Percentiles rank a stretch among this genome's conserved stretches.
Conservation (phyloP, 106 monocot genomes). For the Agapanthus africanus region DNA sequence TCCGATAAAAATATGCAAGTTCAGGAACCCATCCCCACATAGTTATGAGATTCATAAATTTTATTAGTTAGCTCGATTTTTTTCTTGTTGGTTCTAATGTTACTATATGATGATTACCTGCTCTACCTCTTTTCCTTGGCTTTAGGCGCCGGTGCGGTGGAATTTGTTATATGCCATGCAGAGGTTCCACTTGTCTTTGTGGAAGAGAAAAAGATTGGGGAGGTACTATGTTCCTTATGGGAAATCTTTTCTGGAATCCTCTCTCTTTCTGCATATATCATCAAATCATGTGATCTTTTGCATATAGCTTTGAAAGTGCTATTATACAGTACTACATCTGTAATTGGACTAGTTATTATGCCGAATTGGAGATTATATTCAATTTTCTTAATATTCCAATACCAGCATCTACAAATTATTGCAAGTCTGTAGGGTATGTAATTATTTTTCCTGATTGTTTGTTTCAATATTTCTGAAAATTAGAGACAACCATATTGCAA, state of each 20-base stretch:
- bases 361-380: neutral
- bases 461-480: neutral
- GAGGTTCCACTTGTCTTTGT: conserved; percentile 76
- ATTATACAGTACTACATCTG: too few relatives aligned
- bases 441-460: neutral
- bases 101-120: neutral
- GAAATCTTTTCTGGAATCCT: too few relatives aligned
- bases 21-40: neutral
- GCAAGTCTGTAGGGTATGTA: neutral
- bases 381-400: too few relatives aligned
- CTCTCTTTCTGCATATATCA: neutral
- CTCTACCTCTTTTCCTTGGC: conserved; percentile 1
- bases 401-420: too few relatives aligned
- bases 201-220: conserved; percentile 73
- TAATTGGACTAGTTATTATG: neutral
- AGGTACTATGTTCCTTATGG: conserved; percentile 36
- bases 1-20: neutral
- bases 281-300: neutral
- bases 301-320: neutral
- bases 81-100: neutral
- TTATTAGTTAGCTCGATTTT: neutral
- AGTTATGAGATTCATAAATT: neutral
- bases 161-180: conserved; percentile 83
- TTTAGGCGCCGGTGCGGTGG: conserved; percentile 76
- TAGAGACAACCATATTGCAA: too few relatives aligned